A percentile compares a stretch with the other conserved stretches of the same genome.
Evolutionary conservation across 495 filamentous ascomycete species (phyloP).

Genomic region (Penicillium waksmanii): DNA sequence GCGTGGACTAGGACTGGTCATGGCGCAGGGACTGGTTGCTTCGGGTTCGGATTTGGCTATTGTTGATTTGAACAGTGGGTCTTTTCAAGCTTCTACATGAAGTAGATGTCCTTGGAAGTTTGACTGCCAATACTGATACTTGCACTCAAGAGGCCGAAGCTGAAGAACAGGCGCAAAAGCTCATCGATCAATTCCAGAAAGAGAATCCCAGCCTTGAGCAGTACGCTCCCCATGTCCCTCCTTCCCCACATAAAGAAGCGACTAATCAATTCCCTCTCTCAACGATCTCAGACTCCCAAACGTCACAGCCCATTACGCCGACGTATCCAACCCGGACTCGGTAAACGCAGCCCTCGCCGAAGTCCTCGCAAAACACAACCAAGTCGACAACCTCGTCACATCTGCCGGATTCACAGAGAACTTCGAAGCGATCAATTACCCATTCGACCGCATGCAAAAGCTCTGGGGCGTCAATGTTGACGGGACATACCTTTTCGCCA

Average conservation of each 20-base stretch:
- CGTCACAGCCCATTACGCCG: constrained; percentile 84
- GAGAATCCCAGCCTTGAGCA: constrained; percentile 77
- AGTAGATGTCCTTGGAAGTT: too few relatives aligned
- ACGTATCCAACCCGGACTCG: constrained; percentile 43
- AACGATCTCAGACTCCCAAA: constrained; percentile 63
- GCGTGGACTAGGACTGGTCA: too few relatives aligned
- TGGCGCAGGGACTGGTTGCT: too few relatives aligned
- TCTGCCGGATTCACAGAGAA: constrained; percentile 97
- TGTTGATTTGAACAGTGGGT: too few relatives aligned
- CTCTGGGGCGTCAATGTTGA: constrained; percentile 95
- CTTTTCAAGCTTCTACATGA: too few relatives aligned
- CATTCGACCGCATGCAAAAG: constrained; percentile 84
- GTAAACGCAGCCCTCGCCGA: constrained; percentile 73
- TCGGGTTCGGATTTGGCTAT: too few relatives aligned
- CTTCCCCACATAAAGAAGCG: background rate
- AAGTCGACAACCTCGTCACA: constrained; percentile 90
- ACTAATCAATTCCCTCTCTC: background rate
- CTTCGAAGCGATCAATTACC: constrained; percentile 86
- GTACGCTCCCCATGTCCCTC: constrained; percentile 43
- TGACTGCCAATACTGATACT: too few relatives aligned
- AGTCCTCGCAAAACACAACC: constrained; percentile 70
- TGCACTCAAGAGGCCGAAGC: constrained; percentile 75
- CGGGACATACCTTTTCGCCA: constrained; percentile 89
- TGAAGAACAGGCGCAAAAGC: constrained; percentile 67
- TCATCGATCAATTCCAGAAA: constrained; percentile 71